A percentile compares a stretch with the other conserved stretches of the same genome.
phyloP scores from a whole-genome alignment of 2,329 filamentous ascomycete species.

The Raffaelea deltoideospora region DNA sequence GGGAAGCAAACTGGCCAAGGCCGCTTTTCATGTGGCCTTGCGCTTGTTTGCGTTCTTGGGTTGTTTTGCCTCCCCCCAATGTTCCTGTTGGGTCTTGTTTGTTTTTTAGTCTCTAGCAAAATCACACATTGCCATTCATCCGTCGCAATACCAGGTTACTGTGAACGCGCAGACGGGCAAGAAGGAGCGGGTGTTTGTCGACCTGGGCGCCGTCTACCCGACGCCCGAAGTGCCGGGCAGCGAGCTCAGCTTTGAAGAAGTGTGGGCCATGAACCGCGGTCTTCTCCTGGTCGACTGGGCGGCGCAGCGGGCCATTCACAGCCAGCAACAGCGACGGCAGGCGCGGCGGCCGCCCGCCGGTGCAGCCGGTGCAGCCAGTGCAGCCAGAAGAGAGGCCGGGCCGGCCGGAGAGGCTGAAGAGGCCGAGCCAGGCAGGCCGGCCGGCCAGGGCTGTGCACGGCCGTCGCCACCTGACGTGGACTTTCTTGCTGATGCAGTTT shows the following conservation, averaged over 20 bases:
- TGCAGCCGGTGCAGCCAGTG: conserved; percentile 12
- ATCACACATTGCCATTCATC: conserved; percentile 50
- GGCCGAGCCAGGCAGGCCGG: too few relatives aligned
- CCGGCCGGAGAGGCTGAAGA: too few relatives aligned
- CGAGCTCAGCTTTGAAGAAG: conserved; percentile 83
- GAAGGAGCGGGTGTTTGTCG: conserved; percentile 74
- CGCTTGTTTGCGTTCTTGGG: conserved; percentile 11
- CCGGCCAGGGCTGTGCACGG: too few relatives aligned
- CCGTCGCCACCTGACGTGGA: too few relatives aligned
- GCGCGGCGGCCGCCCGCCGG: neutral
- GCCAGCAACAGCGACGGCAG: neutral
- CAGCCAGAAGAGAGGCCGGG: too few relatives aligned
- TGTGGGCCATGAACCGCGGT: conserved; percentile 65
- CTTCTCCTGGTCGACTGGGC: conserved; percentile 45
- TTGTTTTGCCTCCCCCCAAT: too few relatives aligned
- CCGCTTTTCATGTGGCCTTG: conserved; percentile 19
- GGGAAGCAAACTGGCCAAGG: too few relatives aligned
- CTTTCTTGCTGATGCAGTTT: conserved; percentile 14
- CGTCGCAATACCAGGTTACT: conserved; percentile 61
- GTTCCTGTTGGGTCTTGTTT: conserved; percentile 27
- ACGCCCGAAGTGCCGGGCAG: conserved; percentile 52
- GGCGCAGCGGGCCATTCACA: neutral
- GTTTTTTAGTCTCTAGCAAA: conserved; percentile 40
- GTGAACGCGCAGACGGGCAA: conserved; percentile 71
- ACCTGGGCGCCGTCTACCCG: conserved; percentile 75